These are phyloP conservation scores for Aspergillus hiratsukae DNA, from an alignment of 2,329 filamentous ascomycete species.

Conservation along the genomic window DNA sequence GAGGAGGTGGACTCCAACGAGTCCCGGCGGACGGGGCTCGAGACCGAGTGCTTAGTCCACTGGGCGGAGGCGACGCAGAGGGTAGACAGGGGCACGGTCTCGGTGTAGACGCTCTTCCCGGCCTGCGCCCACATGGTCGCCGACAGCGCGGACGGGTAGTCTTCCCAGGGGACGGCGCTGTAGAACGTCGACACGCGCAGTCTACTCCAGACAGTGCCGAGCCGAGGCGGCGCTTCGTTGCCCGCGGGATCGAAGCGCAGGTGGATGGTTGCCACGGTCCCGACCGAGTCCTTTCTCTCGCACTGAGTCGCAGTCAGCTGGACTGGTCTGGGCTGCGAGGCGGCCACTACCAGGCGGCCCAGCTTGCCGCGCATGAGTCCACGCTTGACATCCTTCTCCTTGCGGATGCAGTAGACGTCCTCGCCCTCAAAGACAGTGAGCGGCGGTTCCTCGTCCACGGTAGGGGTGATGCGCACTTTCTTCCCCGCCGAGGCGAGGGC, in stretches of 20 bases:
- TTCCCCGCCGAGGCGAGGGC: constrained; percentile 49
- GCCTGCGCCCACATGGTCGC: constrained; percentile 37
- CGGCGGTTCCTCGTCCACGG: constrained; percentile 57
- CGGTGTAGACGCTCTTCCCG: constrained; percentile 50
- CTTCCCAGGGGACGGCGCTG: constrained; percentile 47
- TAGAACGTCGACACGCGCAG: constrained; percentile 57
- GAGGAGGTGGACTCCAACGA: constrained; percentile 27
- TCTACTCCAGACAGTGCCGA: constrained; percentile 51
- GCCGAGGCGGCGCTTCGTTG: constrained; percentile 48
- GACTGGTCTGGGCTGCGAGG: constrained; percentile 55
- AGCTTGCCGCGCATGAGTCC: constrained; percentile 56
- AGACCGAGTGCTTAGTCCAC: constrained; percentile 49
- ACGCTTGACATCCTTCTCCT: constrained; percentile 58
- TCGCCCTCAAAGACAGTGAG: constrained; percentile 46
- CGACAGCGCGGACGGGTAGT: constrained; percentile 44
- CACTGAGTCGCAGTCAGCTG: constrained; percentile 43
- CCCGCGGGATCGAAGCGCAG: constrained; percentile 59
- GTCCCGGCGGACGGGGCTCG: constrained; percentile 26
- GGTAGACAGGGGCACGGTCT: constrained; percentile 50
- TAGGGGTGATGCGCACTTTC: constrained; percentile 58
- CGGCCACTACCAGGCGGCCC: constrained; percentile 54
- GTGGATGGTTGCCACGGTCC: constrained; percentile 53
- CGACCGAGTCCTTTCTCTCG: constrained; percentile 38
- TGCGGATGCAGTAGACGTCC: constrained; percentile 49
- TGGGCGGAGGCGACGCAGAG: constrained; percentile 54